Evolutionary conservation across 1,284 basidiomycete species (phyloP).

Genomic region (Ceratobasidium sp.): DNA sequence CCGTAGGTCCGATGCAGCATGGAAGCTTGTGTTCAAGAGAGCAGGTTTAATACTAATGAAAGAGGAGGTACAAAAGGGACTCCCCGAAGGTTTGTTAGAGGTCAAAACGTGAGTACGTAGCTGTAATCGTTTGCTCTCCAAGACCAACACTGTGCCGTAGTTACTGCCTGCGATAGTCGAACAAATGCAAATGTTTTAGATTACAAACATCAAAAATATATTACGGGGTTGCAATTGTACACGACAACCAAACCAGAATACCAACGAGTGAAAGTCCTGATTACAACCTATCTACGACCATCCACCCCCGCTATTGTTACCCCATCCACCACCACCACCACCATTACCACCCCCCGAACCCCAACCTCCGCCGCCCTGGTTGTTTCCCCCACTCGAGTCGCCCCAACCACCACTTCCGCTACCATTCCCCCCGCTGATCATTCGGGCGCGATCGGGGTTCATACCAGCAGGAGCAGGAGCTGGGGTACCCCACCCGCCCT

Average conservation of each 20-base stretch:
- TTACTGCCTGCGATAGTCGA: constrained; percentile 23
- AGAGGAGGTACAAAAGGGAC: constrained; percentile 77
- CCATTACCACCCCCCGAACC: constrained; percentile 54
- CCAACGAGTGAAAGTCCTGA: constrained; percentile 5
- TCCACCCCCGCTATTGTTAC: constrained; percentile 39
- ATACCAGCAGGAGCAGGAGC: constrained; percentile 53
- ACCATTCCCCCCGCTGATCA: constrained; percentile 50
- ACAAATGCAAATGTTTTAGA: neutral
- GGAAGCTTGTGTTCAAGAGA: constrained; percentile 73
- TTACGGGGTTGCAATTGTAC: constrained; percentile 14
- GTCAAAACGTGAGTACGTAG: constrained; percentile 76
- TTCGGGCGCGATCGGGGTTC: constrained; percentile 52
- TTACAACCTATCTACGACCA: constrained; percentile 47
- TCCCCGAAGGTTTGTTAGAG: constrained; percentile 78
- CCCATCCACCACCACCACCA: constrained; percentile 61
- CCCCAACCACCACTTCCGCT: constrained; percentile 30
- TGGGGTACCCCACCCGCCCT: constrained; percentile 48
- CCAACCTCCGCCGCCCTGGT: constrained; percentile 21
- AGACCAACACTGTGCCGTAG: neutral
- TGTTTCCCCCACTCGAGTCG: neutral
- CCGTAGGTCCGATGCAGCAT: constrained; percentile 85
- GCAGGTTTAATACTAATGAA: constrained; percentile 73
- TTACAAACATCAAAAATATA: constrained; percentile 26
- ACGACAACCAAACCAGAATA: constrained; percentile 21
- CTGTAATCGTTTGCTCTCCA: neutral